Conservation (phyloP, 2,329 filamentous ascomycete genomes). For the Aspergillus texensis region DNA sequence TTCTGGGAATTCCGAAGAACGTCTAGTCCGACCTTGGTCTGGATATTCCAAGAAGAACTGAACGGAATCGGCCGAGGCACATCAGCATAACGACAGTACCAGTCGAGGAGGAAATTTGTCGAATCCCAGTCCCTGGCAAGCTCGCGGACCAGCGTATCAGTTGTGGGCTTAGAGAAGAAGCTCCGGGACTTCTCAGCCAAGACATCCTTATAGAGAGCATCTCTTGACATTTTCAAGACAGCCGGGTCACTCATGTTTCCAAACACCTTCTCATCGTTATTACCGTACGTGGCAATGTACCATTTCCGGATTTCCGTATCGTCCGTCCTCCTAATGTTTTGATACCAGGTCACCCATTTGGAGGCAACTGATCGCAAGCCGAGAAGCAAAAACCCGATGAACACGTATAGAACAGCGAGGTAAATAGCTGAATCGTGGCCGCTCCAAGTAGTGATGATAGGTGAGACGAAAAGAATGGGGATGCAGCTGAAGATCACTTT, state of each 20-base stretch:
- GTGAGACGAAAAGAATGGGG: conserved; percentile 59
- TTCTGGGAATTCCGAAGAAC: conserved; percentile 57
- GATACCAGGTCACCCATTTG: conserved; percentile 62
- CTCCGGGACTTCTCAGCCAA: conserved; percentile 47
- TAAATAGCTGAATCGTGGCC: conserved; percentile 61
- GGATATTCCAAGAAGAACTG: conserved; percentile 62
- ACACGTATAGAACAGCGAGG: conserved; percentile 56
- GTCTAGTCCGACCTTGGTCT: conserved; percentile 57
- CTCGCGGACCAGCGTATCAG: conserved; percentile 52
- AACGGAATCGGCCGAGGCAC: conserved; percentile 55
- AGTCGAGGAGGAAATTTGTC: conserved; percentile 57
- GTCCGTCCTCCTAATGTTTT: conserved; percentile 42
- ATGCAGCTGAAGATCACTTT: conserved; percentile 59
- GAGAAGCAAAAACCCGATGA: conserved; percentile 55
- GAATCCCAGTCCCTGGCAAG: conserved; percentile 56
- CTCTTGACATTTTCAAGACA: conserved; percentile 51
- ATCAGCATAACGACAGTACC: conserved; percentile 54
- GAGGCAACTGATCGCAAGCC: conserved; percentile 58
- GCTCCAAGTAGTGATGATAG: conserved; percentile 57
- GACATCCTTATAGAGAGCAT: conserved; percentile 50
- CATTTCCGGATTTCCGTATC: conserved; percentile 44
- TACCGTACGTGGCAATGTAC: conserved; percentile 38
- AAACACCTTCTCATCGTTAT: conserved; percentile 44
- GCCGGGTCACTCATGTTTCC: conserved; percentile 52
- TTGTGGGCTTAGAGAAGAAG: conserved; percentile 46